Conservation (phyloP, 2,329 filamentous ascomycete genomes). For the Pseudogymnoascus sp. region DNA sequence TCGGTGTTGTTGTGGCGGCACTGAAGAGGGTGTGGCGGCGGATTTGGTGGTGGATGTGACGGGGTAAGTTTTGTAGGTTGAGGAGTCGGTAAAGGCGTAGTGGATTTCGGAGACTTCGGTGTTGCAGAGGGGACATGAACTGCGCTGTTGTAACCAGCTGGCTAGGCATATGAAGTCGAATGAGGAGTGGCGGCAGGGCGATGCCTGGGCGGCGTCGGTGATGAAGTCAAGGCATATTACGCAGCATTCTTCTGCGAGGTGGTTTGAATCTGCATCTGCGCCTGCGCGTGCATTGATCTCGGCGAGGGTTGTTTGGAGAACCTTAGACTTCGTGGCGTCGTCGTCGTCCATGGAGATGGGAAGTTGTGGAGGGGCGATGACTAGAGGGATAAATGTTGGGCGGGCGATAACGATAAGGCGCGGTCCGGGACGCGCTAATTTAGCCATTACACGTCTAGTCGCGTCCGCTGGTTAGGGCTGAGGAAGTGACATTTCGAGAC, state of each 20-base stretch:
- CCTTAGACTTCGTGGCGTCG: conserved; percentile 32
- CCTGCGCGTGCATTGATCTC: conserved; percentile 28
- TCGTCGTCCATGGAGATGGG: conserved; percentile 26
- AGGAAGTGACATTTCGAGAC: background rate
- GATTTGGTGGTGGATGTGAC: conserved; percentile 31
- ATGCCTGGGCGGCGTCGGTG: conserved; percentile 60
- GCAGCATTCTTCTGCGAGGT: conserved; percentile 46
- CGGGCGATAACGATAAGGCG: conserved; percentile 4
- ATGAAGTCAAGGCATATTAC: conserved; percentile 80
- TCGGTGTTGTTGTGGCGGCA: conserved; percentile 3
- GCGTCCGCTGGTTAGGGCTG: background rate
- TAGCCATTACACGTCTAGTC: background rate
- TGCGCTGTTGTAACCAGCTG: conserved; percentile 68
- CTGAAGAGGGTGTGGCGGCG: background rate
- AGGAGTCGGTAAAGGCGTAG: conserved; percentile 44
- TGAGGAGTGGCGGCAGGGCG: conserved; percentile 77
- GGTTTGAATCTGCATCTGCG: conserved; percentile 24
- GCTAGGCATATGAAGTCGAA: conserved; percentile 82
- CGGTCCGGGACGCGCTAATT: conserved; percentile 1
- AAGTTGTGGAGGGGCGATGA: background rate
- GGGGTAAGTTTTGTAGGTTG: conserved; percentile 44
- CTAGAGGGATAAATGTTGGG: background rate
- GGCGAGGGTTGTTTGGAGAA: conserved; percentile 36
- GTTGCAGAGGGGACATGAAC: conserved; percentile 74
- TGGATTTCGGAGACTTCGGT: conserved; percentile 47